Evolutionary conservation across 805 yeast genomes (phyloP), one percentile per base, ranked within the genome.

Genomic region (Metschnikowia noctiluminum): DNA sequence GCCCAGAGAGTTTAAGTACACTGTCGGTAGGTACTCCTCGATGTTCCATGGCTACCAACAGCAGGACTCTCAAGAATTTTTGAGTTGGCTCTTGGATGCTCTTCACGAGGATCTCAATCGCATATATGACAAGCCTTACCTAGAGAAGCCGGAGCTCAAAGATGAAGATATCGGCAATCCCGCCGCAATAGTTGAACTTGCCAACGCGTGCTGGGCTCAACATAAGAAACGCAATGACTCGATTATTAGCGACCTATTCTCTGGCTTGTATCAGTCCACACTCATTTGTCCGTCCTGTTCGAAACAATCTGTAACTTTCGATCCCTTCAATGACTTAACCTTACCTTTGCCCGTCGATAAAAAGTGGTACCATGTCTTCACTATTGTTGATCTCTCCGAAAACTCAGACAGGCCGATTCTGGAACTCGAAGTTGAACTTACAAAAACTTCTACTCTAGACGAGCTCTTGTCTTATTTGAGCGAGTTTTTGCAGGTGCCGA

Each of bases 41-140:
- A 78, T 85, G 75, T 92, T 90, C 69, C 79, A 84, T 0, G 95
- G 89, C 2, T 85, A 83, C 56, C 82, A 80, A 50, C 97, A 92
- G 63, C 97, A 92, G 61, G 98, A 92, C 62, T 87, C 96, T 1
- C 97, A 91, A 63, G 98, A 92, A 62, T 86, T 92, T 61, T 76
- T 90, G 43, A 91, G 95, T 30, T 92, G 87, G 74, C 65, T 92
- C 31, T 71, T 92, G 28, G 97, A 92, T 66, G 90, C 94, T 2
- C 70, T 92, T 35, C 97, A 92, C 62, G 97, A 92, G 65, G 98
- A 92, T 66, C 73, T 92, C 54, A 94, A 94, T 61, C 74, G 97
- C 48, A 84, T 92, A 28, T 62, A 79, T 8, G 70, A 86, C 35
- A 94, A 94, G 62, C 98, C 98, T 0, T 85, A 84, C 55, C 80